Evolutionary conservation across 805 yeast species (phyloP).

Genomic region (Ascoidea tarda): DNA sequence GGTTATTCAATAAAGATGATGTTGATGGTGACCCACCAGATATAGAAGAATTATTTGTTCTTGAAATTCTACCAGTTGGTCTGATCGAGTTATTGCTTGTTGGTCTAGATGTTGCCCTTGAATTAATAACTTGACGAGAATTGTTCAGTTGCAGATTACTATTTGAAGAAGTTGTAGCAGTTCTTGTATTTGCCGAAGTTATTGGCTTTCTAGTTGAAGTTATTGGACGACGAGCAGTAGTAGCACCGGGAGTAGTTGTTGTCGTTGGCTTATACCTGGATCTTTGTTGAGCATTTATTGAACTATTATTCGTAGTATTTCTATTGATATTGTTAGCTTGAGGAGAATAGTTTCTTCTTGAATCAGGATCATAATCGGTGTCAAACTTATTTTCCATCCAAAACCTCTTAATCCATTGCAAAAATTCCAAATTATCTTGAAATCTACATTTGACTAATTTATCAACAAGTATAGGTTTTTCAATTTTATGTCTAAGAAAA

Average conservation of each 20-base stretch:
- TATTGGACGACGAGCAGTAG: slow-evolving; percentile 3
- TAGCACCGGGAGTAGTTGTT: neutral
- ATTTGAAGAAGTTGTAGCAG: neutral
- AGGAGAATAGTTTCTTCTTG: slow-evolving; percentile 31
- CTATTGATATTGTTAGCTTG: neutral
- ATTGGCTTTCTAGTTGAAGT: slow-evolving; percentile 1
- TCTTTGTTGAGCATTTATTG: no score
- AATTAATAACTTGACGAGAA: no score
- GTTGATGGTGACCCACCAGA: neutral
- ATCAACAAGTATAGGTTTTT: slow-evolving; percentile 69
- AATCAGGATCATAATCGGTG: slow-evolving; percentile 57
- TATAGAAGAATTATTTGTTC: neutral
- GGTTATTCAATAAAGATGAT: neutral
- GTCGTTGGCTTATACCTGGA: neutral
- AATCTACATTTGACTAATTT: slow-evolving; percentile 72
- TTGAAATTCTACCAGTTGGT: neutral
- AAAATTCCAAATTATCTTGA: slow-evolving; percentile 87
- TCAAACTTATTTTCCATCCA: slow-evolving; percentile 64
- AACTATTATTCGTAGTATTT: neutral
- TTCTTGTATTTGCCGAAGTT: neutral
- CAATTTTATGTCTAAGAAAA: slow-evolving; percentile 58
- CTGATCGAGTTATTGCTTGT: neutral
- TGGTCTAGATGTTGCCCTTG: neutral
- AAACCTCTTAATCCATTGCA: slow-evolving; percentile 79
- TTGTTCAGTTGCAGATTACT: no score